Percentiles rank a stretch among this genome's conserved stretches.
phyloP scores from a whole-genome alignment of 2,329 filamentous ascomycete genomes.

The Amylocarpus encephaloides region DNA sequence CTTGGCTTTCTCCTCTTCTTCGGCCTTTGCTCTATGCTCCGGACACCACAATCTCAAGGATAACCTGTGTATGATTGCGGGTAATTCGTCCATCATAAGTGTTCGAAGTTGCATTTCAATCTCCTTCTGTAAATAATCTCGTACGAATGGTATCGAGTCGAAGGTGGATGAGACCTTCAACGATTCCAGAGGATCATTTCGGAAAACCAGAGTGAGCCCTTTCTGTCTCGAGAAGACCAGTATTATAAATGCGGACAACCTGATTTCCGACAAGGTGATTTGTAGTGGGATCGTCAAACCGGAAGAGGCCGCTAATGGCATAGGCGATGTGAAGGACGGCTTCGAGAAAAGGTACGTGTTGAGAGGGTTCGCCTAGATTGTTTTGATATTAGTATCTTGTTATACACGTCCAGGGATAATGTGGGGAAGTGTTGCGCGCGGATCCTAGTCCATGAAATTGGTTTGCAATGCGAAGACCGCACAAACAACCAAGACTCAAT shows the following conservation, averaged over 20 bases:
- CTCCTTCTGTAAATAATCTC: constrained; percentile 91
- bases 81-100: constrained; percentile 95
- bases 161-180: constrained; percentile 98
- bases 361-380: constrained; percentile 75
- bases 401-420: constrained; percentile 24
- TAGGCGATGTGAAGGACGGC: constrained; percentile 84
- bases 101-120: constrained; percentile 91
- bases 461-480: constrained; percentile 17
- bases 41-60: constrained; percentile 86
- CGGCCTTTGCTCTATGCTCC: constrained; percentile 67
- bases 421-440: constrained; percentile 20
- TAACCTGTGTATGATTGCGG: constrained; percentile 89
- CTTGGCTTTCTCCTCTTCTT: constrained; percentile 45
- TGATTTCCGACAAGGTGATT: constrained; percentile 92
- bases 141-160: constrained; percentile 96
- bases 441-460: constrained; percentile 28
- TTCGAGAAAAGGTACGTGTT: constrained; percentile 94
- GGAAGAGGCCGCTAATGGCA: constrained; percentile 83
- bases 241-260: constrained; percentile 94
- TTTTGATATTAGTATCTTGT: constrained; percentile 44
- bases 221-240: constrained; percentile 97
- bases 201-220: constrained; percentile 90
- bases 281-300: constrained; percentile 95
- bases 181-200: constrained; percentile 95
- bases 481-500: background rate